phyloP scores from a whole-genome alignment of 1,284 basidiomycete species.

The Austroboletus sp. region DNA sequence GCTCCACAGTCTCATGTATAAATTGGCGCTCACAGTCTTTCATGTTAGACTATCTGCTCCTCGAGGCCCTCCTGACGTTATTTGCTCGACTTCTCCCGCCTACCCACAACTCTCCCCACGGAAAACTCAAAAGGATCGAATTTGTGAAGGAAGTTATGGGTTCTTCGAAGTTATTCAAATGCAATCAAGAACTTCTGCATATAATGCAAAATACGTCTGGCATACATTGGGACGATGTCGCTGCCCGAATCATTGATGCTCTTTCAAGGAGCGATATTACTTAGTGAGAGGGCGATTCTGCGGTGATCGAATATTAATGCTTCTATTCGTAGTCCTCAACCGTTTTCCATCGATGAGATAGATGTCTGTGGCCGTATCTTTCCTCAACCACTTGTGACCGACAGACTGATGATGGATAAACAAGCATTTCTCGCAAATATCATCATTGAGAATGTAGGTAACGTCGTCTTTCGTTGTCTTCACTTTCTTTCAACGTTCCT shows the following conservation, averaged over 20 bases:
- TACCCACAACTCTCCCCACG: slow-evolving; percentile 29
- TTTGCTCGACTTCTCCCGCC: slow-evolving; percentile 53
- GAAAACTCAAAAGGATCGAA: slow-evolving; percentile 34
- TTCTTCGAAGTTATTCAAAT: slow-evolving; percentile 29
- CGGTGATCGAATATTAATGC: slow-evolving; percentile 1
- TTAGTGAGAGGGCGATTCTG: slow-evolving; percentile 38
- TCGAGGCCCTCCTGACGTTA: slow-evolving; percentile 52
- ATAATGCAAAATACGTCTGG: slow-evolving; percentile 40
- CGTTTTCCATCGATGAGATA: slow-evolving; percentile 44
- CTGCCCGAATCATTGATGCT: slow-evolving; percentile 42
- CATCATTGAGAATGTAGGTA: slow-evolving; percentile 21
- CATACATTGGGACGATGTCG: slow-evolving; percentile 50
- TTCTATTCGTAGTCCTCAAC: slow-evolving; percentile 46
- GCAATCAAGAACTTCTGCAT: slow-evolving; percentile 35
- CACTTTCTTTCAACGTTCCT: slow-evolving; percentile 16
- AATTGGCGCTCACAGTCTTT: slow-evolving; percentile 4
- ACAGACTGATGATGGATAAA: slow-evolving; percentile 49
- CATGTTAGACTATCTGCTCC: slow-evolving; percentile 45
- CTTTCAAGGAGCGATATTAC: slow-evolving; percentile 42
- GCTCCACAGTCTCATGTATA: background rate
- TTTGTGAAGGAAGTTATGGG: slow-evolving; percentile 52
- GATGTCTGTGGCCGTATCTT: slow-evolving; percentile 34
- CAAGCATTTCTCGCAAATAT: slow-evolving; percentile 48
- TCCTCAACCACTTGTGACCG: slow-evolving; percentile 33
- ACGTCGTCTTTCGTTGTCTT: background rate